phyloP scores from a whole-genome alignment of 345 rosid species.

The Salix exigua region DNA sequence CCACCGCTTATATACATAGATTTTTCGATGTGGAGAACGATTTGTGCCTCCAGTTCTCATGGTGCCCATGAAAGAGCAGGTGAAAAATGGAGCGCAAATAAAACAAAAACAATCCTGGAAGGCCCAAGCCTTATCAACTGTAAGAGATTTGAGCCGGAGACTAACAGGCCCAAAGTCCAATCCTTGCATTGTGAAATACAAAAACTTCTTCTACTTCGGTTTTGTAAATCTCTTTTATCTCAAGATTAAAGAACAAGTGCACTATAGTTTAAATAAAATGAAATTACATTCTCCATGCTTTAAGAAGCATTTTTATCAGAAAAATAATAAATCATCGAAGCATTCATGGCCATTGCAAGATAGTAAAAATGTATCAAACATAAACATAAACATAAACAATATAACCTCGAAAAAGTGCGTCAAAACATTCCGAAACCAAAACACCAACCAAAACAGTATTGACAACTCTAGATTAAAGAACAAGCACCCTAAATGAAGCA shows the following conservation, averaged over 20 bases:
- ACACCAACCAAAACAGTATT: no score
- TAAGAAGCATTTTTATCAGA: neutral
- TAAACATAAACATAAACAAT: neutral
- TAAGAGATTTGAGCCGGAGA: no score
- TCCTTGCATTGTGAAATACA: no score
- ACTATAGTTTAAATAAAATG: neutral
- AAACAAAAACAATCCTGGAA: neutral
- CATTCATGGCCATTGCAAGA: slow-evolving; percentile 7
- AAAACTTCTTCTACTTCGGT: no score
- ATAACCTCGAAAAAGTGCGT: no score
- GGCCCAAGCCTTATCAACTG: no score
- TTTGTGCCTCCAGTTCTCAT: neutral
- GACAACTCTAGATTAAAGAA: neutral
- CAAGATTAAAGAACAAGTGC: neutral
- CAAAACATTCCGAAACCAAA: no score
- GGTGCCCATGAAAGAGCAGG: neutral
- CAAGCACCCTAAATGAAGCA: neutral
- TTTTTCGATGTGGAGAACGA: neutral
- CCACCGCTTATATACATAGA: no score
- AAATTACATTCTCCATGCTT: neutral
- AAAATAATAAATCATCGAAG: neutral
- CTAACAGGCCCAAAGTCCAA: no score
- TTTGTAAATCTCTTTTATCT: no score
- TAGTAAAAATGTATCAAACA: slow-evolving; percentile 5
- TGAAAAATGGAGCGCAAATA: neutral